A percentile compares a stretch with the other conserved stretches of the same genome.
phyloP scores from a whole-genome alignment of 306 rosid genomes.

The Malus sieversii region DNA sequence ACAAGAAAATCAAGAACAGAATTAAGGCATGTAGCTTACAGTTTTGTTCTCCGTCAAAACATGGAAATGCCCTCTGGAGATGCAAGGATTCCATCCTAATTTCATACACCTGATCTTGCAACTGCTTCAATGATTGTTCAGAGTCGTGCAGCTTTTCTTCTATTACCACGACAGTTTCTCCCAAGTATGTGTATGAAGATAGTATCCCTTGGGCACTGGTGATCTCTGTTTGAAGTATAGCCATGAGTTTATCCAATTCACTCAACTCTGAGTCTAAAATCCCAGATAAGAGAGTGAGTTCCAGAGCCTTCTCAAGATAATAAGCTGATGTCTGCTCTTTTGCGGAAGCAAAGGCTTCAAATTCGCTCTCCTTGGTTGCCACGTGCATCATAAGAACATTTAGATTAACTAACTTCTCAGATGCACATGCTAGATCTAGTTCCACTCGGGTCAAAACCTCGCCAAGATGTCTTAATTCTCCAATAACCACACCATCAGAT shows the following conservation, averaged over 20 bases:
- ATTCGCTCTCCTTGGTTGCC: slow-evolving; percentile 54
- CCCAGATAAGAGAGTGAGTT: slow-evolving; percentile 59
- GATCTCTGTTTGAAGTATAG: slow-evolving; percentile 40
- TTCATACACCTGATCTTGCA: slow-evolving; percentile 61
- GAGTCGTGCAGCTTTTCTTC: slow-evolving; percentile 44
- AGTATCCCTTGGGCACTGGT: slow-evolving; percentile 27
- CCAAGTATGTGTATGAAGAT: slow-evolving; percentile 30
- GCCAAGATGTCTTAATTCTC: slow-evolving; percentile 24
- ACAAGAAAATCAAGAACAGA: neutral
- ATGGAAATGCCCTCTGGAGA: slow-evolving; percentile 43
- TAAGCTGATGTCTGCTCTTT: slow-evolving; percentile 31
- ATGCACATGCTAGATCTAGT: slow-evolving; percentile 44
- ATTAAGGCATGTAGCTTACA: slow-evolving; percentile 32
- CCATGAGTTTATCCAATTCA: slow-evolving; percentile 51
- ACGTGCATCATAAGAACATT: slow-evolving; percentile 60
- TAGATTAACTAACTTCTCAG: slow-evolving; percentile 71
- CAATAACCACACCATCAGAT: slow-evolving; percentile 24
- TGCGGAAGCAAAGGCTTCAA: slow-evolving; percentile 41
- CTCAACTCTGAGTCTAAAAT: slow-evolving; percentile 66
- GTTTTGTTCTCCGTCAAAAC: slow-evolving; percentile 32
- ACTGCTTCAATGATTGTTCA: slow-evolving; percentile 45
- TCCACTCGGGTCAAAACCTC: slow-evolving; percentile 40
- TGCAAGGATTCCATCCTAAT: slow-evolving; percentile 49
- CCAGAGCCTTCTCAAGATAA: slow-evolving; percentile 42
- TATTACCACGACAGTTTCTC: slow-evolving; percentile 31